A percentile compares a stretch with the other conserved stretches of the same genome.
Evolutionary conservation across 495 filamentous ascomycete species (phyloP).

Genomic region (Aspergillus taichungensis): DNA sequence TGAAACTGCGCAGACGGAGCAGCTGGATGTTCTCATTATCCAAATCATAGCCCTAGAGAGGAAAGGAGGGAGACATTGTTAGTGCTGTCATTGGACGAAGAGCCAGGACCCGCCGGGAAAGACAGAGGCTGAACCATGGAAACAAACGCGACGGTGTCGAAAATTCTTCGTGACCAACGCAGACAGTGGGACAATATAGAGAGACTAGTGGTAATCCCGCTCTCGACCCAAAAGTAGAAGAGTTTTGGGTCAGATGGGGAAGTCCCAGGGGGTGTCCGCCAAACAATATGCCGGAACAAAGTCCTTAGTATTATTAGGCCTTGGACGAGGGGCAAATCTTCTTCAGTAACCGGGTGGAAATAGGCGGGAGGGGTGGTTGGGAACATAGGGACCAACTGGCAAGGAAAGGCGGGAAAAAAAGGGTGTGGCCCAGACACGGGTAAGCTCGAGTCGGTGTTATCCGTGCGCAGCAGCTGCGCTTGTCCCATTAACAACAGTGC

Average conservation of each 20-base stretch:
- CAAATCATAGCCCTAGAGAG: conserved; percentile 56
- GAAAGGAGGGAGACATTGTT: conserved; percentile 5
- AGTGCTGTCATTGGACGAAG: conserved; percentile 14
- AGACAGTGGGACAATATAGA: conserved; percentile 13
- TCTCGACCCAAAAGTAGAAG: conserved; percentile 5
- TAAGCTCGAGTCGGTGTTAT: conserved; percentile 9
- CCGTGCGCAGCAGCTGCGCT: conserved; percentile 20
- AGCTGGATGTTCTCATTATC: conserved; percentile 68
- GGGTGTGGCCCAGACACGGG: conserved; percentile 12
- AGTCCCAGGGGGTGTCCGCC: conserved; percentile 1
- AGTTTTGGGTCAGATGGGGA: too few relatives aligned
- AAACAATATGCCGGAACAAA: too few relatives aligned
- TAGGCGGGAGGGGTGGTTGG: too few relatives aligned
- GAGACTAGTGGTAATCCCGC: conserved; percentile 13
- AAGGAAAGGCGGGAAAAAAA: conserved; percentile 3
- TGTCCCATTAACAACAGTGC: conserved; percentile 9
- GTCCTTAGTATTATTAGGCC: too few relatives aligned
- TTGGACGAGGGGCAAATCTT: too few relatives aligned
- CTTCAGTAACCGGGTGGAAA: too few relatives aligned
- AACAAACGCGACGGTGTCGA: conserved; percentile 31
- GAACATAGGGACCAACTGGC: too few relatives aligned
- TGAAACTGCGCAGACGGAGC: conserved; percentile 68
- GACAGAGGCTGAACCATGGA: conserved; percentile 33
- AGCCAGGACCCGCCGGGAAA: conserved; percentile 8
- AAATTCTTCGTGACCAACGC: conserved; percentile 16